A percentile compares a stretch with the other conserved stretches of the same genome.
phyloP scores from a whole-genome alignment of 257 asterid species.

The Handroanthus guayacan region DNA sequence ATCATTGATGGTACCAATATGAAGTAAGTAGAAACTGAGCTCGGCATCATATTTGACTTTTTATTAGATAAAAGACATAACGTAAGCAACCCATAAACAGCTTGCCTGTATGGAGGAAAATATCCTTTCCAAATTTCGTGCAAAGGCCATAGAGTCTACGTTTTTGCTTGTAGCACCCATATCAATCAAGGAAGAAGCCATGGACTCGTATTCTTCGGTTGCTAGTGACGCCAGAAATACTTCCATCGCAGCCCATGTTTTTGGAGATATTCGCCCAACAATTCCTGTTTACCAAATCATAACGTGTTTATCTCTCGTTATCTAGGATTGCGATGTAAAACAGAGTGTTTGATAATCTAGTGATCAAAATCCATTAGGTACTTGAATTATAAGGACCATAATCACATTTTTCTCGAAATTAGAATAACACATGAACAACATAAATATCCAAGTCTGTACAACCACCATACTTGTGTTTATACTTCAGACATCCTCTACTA shows the following conservation, averaged over 20 bases:
- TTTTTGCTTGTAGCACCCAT: conserved; percentile 92
- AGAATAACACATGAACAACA: neutral
- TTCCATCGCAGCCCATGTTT: conserved; percentile 98
- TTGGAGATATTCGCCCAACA: conserved; percentile 95
- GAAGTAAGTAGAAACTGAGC: neutral
- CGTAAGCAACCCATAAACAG: neutral
- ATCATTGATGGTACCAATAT: conserved; percentile 12
- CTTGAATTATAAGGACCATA: neutral
- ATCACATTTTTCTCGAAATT: neutral
- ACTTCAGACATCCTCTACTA: neutral
- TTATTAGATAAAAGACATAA: conserved; percentile 16
- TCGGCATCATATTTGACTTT: neutral
- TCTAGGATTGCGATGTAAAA: neutral
- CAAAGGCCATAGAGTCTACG: conserved; percentile 81
- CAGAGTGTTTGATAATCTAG: conserved; percentile 1
- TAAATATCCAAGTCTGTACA: neutral
- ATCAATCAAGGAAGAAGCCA: conserved; percentile 93
- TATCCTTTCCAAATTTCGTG: conserved; percentile 83
- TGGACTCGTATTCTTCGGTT: conserved; percentile 78
- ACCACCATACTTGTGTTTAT: neutral
- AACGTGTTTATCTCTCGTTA: conserved; percentile 22
- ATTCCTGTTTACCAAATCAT: conserved; percentile 65
- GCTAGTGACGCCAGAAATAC: conserved; percentile 76
- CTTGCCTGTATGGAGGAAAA: conserved; percentile 90
- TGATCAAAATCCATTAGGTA: conserved; percentile 10